A percentile compares a stretch with the other conserved stretches of the same genome.
phyloP scores from a whole-genome alignment of 805 yeast genomes.

The Starmerella asiatica region DNA sequence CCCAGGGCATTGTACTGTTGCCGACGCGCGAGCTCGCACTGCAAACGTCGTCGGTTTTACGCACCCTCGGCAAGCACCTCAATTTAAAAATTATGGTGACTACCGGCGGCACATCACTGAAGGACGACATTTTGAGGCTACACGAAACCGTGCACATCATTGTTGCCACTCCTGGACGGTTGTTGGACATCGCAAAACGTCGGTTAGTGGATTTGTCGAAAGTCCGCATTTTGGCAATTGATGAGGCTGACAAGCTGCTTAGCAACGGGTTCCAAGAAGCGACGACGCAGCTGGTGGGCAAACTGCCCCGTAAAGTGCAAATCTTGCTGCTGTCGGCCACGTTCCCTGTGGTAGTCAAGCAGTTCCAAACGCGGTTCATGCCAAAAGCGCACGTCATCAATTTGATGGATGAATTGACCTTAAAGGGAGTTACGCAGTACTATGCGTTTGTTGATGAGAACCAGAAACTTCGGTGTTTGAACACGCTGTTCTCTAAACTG shows the following conservation, averaged over 20 bases:
- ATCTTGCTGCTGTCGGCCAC: slow-evolving; percentile 87
- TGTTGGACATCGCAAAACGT: slow-evolving; percentile 83
- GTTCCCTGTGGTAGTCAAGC: slow-evolving; percentile 85
- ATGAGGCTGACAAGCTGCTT: slow-evolving; percentile 96
- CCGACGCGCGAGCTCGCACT: slow-evolving; percentile 97
- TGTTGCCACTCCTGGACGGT: slow-evolving; percentile 98
- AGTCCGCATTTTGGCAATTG: slow-evolving; percentile 86
- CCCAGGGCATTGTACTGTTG: slow-evolving; percentile 84
- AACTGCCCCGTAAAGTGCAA: slow-evolving; percentile 70
- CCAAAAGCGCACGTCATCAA: slow-evolving; percentile 89
- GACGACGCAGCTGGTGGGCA: slow-evolving; percentile 71
- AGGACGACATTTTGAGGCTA: slow-evolving; percentile 87
- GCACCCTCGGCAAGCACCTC: slow-evolving; percentile 87
- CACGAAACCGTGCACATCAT: slow-evolving; percentile 85
- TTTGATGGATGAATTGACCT: slow-evolving; percentile 92
- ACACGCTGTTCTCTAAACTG: slow-evolving; percentile 83
- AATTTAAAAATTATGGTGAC: slow-evolving; percentile 92
- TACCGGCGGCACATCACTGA: slow-evolving; percentile 91
- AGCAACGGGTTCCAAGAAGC: slow-evolving; percentile 78
- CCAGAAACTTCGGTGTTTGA: slow-evolving; percentile 89
- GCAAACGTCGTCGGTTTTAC: slow-evolving; percentile 94
- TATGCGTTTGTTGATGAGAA: slow-evolving; percentile 97
- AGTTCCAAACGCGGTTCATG: slow-evolving; percentile 82
- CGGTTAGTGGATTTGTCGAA: slow-evolving; percentile 73
- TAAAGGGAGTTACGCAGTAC: slow-evolving; percentile 92